Percentiles rank a stretch among this genome's conserved stretches.
phyloP scores from a whole-genome alignment of 768 basidiomycete genomes.

The Fistulinella prunicolor region DNA sequence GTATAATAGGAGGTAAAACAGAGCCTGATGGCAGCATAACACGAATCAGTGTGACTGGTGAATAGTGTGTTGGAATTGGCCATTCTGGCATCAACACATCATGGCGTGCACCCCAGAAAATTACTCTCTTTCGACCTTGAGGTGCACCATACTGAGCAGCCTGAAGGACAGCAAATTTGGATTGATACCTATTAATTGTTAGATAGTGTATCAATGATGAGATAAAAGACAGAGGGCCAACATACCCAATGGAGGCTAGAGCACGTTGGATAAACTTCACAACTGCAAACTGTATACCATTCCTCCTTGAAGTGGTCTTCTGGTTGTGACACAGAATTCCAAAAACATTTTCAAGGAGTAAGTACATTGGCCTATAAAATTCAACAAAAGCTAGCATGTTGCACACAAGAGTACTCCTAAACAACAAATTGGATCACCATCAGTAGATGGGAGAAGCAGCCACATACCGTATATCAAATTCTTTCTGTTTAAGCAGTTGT shows the following conservation, averaged over 20 bases:
- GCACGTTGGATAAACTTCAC: constrained; percentile 65
- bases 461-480: constrained; percentile 56
- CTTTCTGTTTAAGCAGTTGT: constrained; percentile 37
- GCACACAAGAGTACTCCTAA: constrained; percentile 58
- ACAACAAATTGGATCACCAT: not conserved
- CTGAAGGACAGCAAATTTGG: constrained; percentile 60
- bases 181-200: constrained; percentile 50
- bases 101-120: constrained; percentile 63
- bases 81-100: constrained; percentile 57
- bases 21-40: constrained; percentile 45
- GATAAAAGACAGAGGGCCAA: not conserved
- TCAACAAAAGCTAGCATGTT: constrained; percentile 74
- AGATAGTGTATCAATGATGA: not conserved
- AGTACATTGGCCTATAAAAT: constrained; percentile 56
- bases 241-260: constrained; percentile 62
- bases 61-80: constrained; percentile 60
- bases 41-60: constrained; percentile 34
- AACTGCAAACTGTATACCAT: constrained; percentile 48
- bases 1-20: constrained; percentile 40
- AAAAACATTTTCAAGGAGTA: constrained; percentile 71
- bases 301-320: constrained; percentile 37
- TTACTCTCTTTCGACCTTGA: constrained; percentile 62
- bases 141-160: constrained; percentile 72
- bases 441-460: not conserved
- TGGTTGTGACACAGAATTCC: constrained; percentile 57